Conservation (phyloP, 345 rosid genomes). For the Gynandropsis gynandra region DNA sequence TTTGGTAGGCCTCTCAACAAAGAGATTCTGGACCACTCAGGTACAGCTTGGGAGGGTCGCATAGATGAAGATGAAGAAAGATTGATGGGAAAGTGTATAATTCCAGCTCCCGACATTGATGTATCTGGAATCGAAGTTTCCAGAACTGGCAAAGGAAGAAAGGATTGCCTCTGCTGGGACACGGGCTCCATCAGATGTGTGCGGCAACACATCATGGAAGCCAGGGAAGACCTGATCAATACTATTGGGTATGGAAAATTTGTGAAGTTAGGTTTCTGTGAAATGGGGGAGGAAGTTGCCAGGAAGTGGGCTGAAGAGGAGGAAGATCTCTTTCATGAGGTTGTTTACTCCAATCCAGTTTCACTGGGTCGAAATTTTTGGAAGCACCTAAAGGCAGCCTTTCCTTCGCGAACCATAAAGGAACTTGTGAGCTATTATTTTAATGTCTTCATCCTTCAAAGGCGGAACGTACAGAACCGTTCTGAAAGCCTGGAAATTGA, state of each 20-base stretch:
- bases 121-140: slow-evolving; percentile 3
- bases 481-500: slow-evolving; percentile 45
- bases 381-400: slow-evolving; percentile 47
- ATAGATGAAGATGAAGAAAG: slow-evolving; percentile 22
- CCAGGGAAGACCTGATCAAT: slow-evolving; percentile 43
- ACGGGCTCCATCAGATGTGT: slow-evolving; percentile 59
- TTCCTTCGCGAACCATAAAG: slow-evolving; percentile 48
- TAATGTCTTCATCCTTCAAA: slow-evolving; percentile 59
- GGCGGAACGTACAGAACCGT: slow-evolving; percentile 65
- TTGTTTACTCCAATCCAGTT: slow-evolving; percentile 51
- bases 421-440: slow-evolving; percentile 74
- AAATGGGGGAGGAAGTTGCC: slow-evolving; percentile 78
- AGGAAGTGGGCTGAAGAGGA: slow-evolving; percentile 53
- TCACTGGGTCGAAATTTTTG: slow-evolving; percentile 58
- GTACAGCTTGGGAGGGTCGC: slow-evolving; percentile 3
- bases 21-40: slow-evolving; percentile 10
- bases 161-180: slow-evolving; percentile 49
- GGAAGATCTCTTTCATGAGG: slow-evolving; percentile 49
- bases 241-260: slow-evolving; percentile 53
- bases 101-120: slow-evolving; percentile 37
- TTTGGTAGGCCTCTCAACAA: slow-evolving; percentile 26
- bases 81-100: slow-evolving; percentile 41
- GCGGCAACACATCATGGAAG: slow-evolving; percentile 54
- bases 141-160: slow-evolving; percentile 34
- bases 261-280: slow-evolving; percentile 45